A percentile compares a stretch with the other conserved stretches of the same genome.
phyloP scores from a whole-genome alignment of 345 rosid genomes.

The Bruguiera parviflora region DNA sequence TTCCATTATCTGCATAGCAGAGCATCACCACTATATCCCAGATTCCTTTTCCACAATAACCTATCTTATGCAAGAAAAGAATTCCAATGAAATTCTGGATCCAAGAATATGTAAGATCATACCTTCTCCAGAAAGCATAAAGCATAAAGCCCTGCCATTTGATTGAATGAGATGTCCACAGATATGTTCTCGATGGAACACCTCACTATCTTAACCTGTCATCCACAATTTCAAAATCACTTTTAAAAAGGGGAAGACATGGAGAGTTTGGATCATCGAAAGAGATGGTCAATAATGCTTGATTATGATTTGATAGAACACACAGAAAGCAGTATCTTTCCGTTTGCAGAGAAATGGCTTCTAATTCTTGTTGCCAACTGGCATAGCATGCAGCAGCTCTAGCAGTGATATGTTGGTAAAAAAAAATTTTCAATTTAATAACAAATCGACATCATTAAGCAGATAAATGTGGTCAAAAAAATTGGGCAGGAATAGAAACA shows the following conservation, averaged over 20 bases:
- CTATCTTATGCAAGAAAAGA: neutral
- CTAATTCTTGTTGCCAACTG: neutral
- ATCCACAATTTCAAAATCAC: conserved; percentile 23
- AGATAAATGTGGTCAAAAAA: neutral
- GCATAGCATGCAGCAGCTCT: neutral
- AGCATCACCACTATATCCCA: too few relatives aligned
- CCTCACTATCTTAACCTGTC: conserved; percentile 90
- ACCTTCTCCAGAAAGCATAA: conserved; percentile 94
- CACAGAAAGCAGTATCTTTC: too few relatives aligned
- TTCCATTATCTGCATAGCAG: too few relatives aligned
- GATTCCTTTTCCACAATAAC: too few relatives aligned
- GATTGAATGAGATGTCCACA: conserved; percentile 93
- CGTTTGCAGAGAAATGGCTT: too few relatives aligned
- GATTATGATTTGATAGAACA: too few relatives aligned
- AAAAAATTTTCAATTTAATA: neutral
- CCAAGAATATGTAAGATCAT: neutral
- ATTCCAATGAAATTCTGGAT: neutral
- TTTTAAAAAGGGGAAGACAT: neutral
- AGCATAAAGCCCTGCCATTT: conserved; percentile 79
- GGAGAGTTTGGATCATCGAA: neutral
- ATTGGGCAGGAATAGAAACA: neutral
- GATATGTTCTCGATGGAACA: conserved; percentile 75
- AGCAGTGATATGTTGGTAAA: neutral
- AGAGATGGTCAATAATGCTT: neutral
- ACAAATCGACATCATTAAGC: neutral